A percentile compares a stretch with the other conserved stretches of the same genome.
Evolutionary conservation across 2,329 filamentous ascomycete species (phyloP).

Genomic region (Aspergillus pseudoterreus): DNA sequence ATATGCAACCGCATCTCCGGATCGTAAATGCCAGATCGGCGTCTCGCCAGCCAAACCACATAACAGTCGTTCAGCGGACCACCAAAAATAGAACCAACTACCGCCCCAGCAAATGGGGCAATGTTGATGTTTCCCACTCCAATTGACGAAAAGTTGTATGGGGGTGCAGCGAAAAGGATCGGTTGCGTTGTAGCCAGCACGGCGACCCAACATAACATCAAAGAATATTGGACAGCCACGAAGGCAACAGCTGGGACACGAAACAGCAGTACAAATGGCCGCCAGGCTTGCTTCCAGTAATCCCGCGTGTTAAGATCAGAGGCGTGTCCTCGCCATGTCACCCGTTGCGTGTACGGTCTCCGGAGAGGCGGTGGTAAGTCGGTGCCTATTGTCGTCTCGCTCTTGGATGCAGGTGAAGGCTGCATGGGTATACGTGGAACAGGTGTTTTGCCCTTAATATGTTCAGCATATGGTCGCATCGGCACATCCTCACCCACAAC

Average conservation of each 20-base stretch:
- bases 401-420: background rate
- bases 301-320: background rate
- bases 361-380: background rate
- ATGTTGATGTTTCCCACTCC: slow-evolving; percentile 40
- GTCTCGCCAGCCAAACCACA: slow-evolving; percentile 35
- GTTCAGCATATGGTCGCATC: too few relatives aligned
- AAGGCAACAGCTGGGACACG: slow-evolving; percentile 50
- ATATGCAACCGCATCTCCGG: slow-evolving; percentile 43
- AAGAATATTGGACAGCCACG: slow-evolving; percentile 37
- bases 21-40: slow-evolving; percentile 42
- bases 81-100: slow-evolving; percentile 32
- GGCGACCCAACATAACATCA: slow-evolving; percentile 35
- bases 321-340: background rate
- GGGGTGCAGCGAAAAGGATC: slow-evolving; percentile 33
- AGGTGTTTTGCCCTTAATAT: background rate
- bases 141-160: slow-evolving; percentile 38
- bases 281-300: slow-evolving; percentile 20
- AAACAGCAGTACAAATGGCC: slow-evolving; percentile 27
- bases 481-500: background rate
- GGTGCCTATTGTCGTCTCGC: too few relatives aligned
- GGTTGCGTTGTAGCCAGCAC: slow-evolving; percentile 38
- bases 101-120: slow-evolving; percentile 38
- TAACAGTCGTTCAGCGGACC: slow-evolving; percentile 37
- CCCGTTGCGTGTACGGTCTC: background rate
- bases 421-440: background rate